These are phyloP conservation scores for Paragyromitra xinjiangensis DNA, from an alignment of 495 filamentous ascomycete species.

Conservation along the genomic window DNA sequence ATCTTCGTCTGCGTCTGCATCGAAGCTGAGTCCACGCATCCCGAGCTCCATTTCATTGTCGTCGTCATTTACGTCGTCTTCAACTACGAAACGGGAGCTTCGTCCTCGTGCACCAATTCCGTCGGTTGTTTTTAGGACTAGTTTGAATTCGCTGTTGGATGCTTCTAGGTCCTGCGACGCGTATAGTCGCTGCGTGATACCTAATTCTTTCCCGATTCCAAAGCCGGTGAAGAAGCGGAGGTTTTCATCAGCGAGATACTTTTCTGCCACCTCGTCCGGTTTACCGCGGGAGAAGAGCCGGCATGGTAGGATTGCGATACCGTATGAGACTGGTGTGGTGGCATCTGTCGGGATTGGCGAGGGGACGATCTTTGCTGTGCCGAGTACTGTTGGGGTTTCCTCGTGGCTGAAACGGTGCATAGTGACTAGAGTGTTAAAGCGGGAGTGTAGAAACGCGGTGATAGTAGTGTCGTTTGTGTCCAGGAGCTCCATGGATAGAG, in stretches of 20 bases:
- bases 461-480: constrained; percentile 18
- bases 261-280: background rate
- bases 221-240: constrained; percentile 44
- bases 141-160: background rate
- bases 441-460: constrained; percentile 33
- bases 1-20: background rate
- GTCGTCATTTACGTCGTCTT: background rate
- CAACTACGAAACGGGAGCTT: constrained; percentile 10
- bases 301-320: constrained; percentile 31
- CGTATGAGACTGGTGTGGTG: constrained; percentile 18
- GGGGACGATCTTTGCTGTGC: constrained; percentile 20
- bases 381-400: constrained; percentile 21
- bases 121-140: background rate
- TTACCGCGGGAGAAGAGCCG: background rate
- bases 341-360: constrained; percentile 11
- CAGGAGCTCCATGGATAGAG: constrained; percentile 42
- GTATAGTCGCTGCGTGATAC: constrained; percentile 45
- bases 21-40: constrained; percentile 20
- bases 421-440: constrained; percentile 38
- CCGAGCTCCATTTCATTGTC: background rate
- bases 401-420: constrained; percentile 16
- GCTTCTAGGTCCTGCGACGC: background rate
- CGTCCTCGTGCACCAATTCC: background rate
- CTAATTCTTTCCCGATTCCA: constrained; percentile 31
- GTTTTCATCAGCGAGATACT: background rate